A percentile compares a stretch with the other conserved stretches of the same genome.
phyloP scores from a whole-genome alignment of 768 basidiomycete species.

The Dentipellis fragilis region DNA sequence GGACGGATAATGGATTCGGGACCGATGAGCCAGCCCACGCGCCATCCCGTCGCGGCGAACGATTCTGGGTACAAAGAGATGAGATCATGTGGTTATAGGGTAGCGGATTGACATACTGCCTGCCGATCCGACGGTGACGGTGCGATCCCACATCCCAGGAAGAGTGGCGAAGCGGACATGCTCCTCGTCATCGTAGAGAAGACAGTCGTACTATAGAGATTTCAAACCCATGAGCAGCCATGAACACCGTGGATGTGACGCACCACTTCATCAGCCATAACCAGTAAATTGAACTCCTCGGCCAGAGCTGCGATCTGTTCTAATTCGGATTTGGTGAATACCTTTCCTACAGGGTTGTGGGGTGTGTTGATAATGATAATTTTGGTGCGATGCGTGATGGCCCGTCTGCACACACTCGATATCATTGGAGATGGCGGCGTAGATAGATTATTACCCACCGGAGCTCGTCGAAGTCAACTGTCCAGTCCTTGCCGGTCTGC shows the following conservation, averaged over 20 bases:
- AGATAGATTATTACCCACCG: conserved; percentile 32
- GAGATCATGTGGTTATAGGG: background rate
- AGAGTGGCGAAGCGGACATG: conserved; percentile 88
- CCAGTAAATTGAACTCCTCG: conserved; percentile 83
- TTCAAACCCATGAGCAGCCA: background rate
- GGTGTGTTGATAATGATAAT: conserved; percentile 95
- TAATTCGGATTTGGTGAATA: conserved; percentile 78
- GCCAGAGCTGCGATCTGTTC: conserved; percentile 80
- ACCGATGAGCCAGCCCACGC: conserved; percentile 93
- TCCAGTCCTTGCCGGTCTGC: conserved; percentile 73
- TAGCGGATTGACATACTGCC: conserved; percentile 49
- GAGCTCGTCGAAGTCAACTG: conserved; percentile 80
- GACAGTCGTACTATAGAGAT: conserved; percentile 74
- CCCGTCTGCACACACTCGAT: conserved; percentile 33
- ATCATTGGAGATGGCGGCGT: no score
- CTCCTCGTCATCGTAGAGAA: conserved; percentile 80
- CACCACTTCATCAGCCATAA: conserved; percentile 96
- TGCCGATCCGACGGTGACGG: conserved; percentile 91
- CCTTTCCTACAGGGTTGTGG: conserved; percentile 98
- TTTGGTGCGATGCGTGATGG: conserved; percentile 85
- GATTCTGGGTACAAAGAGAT: conserved; percentile 45
- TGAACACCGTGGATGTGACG: conserved; percentile 19
- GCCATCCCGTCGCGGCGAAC: conserved; percentile 96
- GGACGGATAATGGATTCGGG: conserved; percentile 75
- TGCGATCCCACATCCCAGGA: conserved; percentile 99